These are phyloP conservation scores for Gliomastix tumulicola DNA, from an alignment of 2,329 filamentous ascomycete species.

Conservation along the genomic window DNA sequence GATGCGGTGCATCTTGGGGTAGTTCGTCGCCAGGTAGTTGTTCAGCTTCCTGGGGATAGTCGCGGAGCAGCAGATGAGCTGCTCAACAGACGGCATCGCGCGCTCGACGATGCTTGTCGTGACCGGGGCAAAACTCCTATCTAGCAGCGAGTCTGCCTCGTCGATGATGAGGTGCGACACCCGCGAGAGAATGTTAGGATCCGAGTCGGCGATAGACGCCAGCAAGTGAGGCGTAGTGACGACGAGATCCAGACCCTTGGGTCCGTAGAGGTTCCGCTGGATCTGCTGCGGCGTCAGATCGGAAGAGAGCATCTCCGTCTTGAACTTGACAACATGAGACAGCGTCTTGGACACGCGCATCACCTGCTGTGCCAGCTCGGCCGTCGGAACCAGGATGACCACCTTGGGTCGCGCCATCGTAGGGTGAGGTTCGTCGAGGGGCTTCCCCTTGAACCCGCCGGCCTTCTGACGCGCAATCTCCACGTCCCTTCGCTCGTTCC, in stretches of 20 bases:
- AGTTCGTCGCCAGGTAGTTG: slow-evolving; percentile 71
- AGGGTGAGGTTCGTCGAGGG: slow-evolving; percentile 62
- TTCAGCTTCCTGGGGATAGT: slow-evolving; percentile 91
- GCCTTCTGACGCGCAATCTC: slow-evolving; percentile 50
- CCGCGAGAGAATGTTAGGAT: slow-evolving; percentile 88
- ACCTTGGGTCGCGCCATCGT: slow-evolving; percentile 74
- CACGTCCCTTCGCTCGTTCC: slow-evolving; percentile 46
- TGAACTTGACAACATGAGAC: slow-evolving; percentile 81
- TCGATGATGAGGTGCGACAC: slow-evolving; percentile 86
- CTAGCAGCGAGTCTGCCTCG: slow-evolving; percentile 92
- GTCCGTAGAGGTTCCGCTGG: slow-evolving; percentile 74
- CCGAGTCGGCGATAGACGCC: slow-evolving; percentile 77
- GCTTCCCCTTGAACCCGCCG: slow-evolving; percentile 49
- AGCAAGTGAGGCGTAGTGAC: slow-evolving; percentile 86
- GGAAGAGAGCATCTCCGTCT: slow-evolving; percentile 75
- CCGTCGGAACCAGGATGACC: slow-evolving; percentile 83
- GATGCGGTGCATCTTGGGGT: slow-evolving; percentile 73
- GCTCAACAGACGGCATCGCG: slow-evolving; percentile 70
- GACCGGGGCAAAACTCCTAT: slow-evolving; percentile 81
- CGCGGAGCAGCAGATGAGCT: slow-evolving; percentile 88
- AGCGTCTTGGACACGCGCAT: slow-evolving; percentile 73
- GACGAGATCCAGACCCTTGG: slow-evolving; percentile 75
- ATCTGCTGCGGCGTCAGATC: slow-evolving; percentile 72
- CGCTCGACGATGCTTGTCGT: slow-evolving; percentile 81
- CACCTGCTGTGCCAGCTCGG: slow-evolving; percentile 87